Base-by-base conservation (phyloP, 2,329 filamentous ascomycete genomes). In the Myriosclerotinia scirpicola region DNA sequence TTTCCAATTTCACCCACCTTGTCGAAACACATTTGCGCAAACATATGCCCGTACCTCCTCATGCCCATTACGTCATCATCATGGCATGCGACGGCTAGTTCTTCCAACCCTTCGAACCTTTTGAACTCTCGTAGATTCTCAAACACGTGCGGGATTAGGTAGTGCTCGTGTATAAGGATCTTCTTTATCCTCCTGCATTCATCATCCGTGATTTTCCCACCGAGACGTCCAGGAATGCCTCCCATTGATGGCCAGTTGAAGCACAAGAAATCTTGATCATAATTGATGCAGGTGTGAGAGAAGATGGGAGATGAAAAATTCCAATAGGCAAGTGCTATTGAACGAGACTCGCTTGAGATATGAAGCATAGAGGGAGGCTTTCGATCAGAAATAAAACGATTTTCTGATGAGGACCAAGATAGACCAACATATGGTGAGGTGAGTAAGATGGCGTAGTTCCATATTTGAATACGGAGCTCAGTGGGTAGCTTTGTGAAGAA, bases 201-300 rank as follows among this genome's bases (percentile, higher is more conserved):
- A 38, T 60, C 58, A 26, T 60, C 44, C 30, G 58, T 50, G 8
- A 60, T 50, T 12, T 48, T 60, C 7, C 44, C 58, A 50, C 44
- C 58, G 5, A 60, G 42, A 38, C 58, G 58, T 26, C 58, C 58
- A 7, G 58, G 58, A 8, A 60, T 60, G 12, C 44, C 34, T 8
- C 58, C 58, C 58, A 60, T 50, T 26, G 58, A 60, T 50, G 58
- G 44, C 58, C 58, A 60, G 30, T 50, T 60, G 58, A 60, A 60
- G 44, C 42, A 60, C 58, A 60, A 60, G 44, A 60, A 60, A 44
- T 60, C 58, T 60, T 38, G 58, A 38, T 60, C 30, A 48, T 60
- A 60, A 38, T 50, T 60, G 42, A 60, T 60, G 44, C 30, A 60
- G 30, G 58, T 60, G 14, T 60, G 44, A 50, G 58, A 60, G 30